These are phyloP conservation scores for Podila clonocystis DNA, from an alignment of 192 early-diverging fungal genomes.

Conservation along the genomic window DNA sequence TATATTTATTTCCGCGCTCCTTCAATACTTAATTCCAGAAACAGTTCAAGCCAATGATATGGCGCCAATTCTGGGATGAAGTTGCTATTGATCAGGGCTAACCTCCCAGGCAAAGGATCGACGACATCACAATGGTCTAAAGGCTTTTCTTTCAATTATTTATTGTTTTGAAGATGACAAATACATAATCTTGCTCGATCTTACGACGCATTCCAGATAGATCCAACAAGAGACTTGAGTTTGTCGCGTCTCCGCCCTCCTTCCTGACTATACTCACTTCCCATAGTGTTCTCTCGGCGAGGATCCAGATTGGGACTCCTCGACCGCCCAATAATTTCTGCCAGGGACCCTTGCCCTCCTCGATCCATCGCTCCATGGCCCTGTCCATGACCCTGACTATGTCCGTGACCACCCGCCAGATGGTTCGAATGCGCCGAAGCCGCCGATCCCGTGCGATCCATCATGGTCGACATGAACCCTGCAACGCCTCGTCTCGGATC, in stretches of 20 bases:
- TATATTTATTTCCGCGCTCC: too few species aligned
- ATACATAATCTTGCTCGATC: background rate
- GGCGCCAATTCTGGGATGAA: too few species aligned
- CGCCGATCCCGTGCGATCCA: constrained; percentile 22
- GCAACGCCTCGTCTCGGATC: constrained; percentile 40
- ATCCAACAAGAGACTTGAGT: constrained; percentile 43
- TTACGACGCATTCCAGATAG: constrained; percentile 23
- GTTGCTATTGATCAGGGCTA: too few species aligned
- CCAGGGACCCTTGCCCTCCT: constrained; percentile 23
- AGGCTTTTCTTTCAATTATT: too few species aligned
- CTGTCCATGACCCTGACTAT: background rate
- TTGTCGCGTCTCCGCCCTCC: constrained; percentile 38
- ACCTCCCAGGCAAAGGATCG: too few species aligned
- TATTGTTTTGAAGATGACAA: too few species aligned
- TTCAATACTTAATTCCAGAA: too few species aligned
- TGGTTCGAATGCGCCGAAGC: background rate
- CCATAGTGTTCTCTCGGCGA: background rate
- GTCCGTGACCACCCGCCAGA: constrained; percentile 2
- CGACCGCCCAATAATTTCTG: constrained; percentile 40
- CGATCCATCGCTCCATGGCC: background rate
- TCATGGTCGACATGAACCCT: constrained; percentile 47
- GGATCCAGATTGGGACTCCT: constrained; percentile 2
- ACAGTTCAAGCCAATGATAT: too few species aligned
- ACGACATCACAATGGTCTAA: too few species aligned
- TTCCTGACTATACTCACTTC: constrained; percentile 19